Evolutionary conservation across 2,329 filamentous ascomycete species (phyloP).

Genomic region (Aspergillus ustus): DNA sequence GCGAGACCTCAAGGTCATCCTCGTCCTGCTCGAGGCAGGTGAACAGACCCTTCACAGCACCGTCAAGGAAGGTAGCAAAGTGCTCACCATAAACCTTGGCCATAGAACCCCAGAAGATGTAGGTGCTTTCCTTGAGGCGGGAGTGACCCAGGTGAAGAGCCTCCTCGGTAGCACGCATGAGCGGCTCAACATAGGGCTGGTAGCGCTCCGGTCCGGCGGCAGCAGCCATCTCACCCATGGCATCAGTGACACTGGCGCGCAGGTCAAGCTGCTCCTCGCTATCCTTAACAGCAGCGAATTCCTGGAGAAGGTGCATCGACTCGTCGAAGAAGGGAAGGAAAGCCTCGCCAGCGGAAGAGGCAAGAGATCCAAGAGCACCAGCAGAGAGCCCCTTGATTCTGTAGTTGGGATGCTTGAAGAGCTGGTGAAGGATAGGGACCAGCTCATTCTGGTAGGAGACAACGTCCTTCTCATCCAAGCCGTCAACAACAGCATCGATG

Average conservation of each 20-base stretch:
- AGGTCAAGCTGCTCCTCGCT: slow-evolving; percentile 88
- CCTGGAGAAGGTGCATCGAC: slow-evolving; percentile 86
- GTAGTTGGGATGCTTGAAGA: slow-evolving; percentile 82
- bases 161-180: slow-evolving; percentile 93
- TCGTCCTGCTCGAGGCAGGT: slow-evolving; percentile 89
- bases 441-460: slow-evolving; percentile 80
- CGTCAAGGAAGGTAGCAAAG: slow-evolving; percentile 52
- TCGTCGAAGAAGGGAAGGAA: slow-evolving; percentile 92
- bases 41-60: slow-evolving; percentile 64
- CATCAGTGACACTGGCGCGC: slow-evolving; percentile 86
- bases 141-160: slow-evolving; percentile 87
- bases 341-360: slow-evolving; percentile 76
- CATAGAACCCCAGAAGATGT: slow-evolving; percentile 94
- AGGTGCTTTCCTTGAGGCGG: slow-evolving; percentile 91
- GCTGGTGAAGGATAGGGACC: slow-evolving; percentile 79
- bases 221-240: slow-evolving; percentile 88
- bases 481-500: slow-evolving; percentile 85
- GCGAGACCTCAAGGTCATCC: slow-evolving; percentile 74
- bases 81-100: slow-evolving; percentile 87
- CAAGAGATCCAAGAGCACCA: slow-evolving; percentile 87
- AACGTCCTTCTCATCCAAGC: slow-evolving; percentile 73
- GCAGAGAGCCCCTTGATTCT: slow-evolving; percentile 90
- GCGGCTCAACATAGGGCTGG: slow-evolving; percentile 84
- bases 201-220: slow-evolving; percentile 86
- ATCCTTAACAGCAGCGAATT: slow-evolving; percentile 83